Base-by-base conservation (phyloP, 768 basidiomycete genomes). In the Crepidotus variabilis region DNA sequence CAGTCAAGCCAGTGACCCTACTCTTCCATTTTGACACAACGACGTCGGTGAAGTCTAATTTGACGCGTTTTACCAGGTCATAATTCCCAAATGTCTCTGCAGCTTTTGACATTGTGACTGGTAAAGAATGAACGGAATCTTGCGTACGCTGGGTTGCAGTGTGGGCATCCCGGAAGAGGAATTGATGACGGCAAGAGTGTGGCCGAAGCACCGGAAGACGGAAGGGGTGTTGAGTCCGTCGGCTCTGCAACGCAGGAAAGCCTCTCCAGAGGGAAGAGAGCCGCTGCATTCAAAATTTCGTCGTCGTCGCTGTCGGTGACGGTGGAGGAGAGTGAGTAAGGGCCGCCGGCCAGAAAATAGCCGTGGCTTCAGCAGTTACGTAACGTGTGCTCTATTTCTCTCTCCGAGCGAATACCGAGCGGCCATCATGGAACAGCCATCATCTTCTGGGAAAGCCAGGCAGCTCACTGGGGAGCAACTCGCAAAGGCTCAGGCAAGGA, bases 11-110 rank as follows among this genome's bases (percentile, higher is more conserved):
- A 28, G 92, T 93, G 50, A 82, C 80, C 59, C 88, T 80, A 62
- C 92, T 95, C 65, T 82, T 81, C 92, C 93, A 97, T 72, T 94
- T 96, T 8, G 90, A 90, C 46, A 96, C 78, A 16, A 77, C 77
- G 43, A 95, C 84, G 57, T 94, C 91, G 9, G 88, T 86, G 61
- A 85, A 93, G 61, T 87, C 86, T 47, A 94, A 75, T 63, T 88
- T 84, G 65, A 93, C 74, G 18, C 81, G 79, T 66, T 86, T 87
- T 56, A 94, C 72, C 36, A 94, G 80, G 72, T 96, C 91, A 66
- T 92, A 96, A 68, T 94, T 90, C 50, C 88, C 91, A 63, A 80
- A 84, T 20, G 72, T 69, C 61, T 80, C 70, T 47, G 67, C 57
- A 14, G 64, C 33, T 34, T 66, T 57, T 18, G 69, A 56, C 68